Evolutionary conservation across 2,329 filamentous ascomycete genomes (phyloP).

Genomic region (Talaromyces sp.): DNA sequence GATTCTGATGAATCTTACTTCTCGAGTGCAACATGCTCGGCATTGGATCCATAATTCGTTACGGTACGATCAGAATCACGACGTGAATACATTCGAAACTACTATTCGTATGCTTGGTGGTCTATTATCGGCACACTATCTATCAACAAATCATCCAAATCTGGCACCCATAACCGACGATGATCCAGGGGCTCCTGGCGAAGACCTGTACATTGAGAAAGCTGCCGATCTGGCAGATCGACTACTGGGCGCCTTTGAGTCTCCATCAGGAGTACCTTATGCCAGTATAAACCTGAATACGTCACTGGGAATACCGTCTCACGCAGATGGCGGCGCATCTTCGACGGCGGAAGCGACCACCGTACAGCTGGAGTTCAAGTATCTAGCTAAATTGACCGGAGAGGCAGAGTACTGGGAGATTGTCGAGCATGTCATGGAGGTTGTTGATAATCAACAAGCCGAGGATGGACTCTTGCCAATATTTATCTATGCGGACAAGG

Average conservation of each 20-base stretch:
- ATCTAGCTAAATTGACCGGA: slow-evolving; percentile 88
- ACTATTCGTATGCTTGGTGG: slow-evolving; percentile 31
- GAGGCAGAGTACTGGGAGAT: slow-evolving; percentile 90
- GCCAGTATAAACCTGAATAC: slow-evolving; percentile 85
- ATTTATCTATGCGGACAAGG: slow-evolving; percentile 75
- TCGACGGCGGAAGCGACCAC: slow-evolving; percentile 93
- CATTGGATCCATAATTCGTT: slow-evolving; percentile 82
- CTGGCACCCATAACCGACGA: slow-evolving; percentile 71
- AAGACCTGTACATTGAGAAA: slow-evolving; percentile 94
- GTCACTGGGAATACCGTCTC: slow-evolving; percentile 71
- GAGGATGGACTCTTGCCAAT: slow-evolving; percentile 87
- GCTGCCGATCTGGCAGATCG: slow-evolving; percentile 89
- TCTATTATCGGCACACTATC: slow-evolving; percentile 58
- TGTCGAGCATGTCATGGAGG: slow-evolving; percentile 85
- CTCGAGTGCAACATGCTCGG: slow-evolving; percentile 75
- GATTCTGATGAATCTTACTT: slow-evolving; percentile 97
- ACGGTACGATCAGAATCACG: slow-evolving; percentile 85
- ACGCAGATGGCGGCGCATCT: slow-evolving; percentile 80
- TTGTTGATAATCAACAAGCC: slow-evolving; percentile 77
- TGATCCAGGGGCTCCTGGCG: slow-evolving; percentile 68
- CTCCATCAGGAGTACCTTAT: slow-evolving; percentile 78
- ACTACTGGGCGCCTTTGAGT: slow-evolving; percentile 82
- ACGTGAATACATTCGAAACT: slow-evolving; percentile 44
- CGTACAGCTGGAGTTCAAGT: slow-evolving; percentile 94
- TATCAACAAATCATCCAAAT: slow-evolving; percentile 79